Evolutionary conservation across 2,329 filamentous ascomycete species (phyloP), one percentile per base, ranked within the genome.

Genomic region (Aspergillus niger): DNA sequence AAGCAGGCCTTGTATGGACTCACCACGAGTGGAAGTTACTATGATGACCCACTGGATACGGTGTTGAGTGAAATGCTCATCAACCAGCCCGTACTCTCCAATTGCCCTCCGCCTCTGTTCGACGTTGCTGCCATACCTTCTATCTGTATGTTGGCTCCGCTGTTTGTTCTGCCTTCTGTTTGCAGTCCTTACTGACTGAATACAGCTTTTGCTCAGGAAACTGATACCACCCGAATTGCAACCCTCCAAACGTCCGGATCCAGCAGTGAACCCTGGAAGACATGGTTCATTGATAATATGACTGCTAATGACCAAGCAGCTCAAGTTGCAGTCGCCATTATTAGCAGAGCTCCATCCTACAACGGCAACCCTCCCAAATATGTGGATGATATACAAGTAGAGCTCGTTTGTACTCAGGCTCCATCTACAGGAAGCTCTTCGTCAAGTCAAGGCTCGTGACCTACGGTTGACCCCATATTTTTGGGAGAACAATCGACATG

Each of bases 321-420:
- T 8, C 74, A 77, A 55, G 71, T 77, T 3, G 75, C 73, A 8
- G 72, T 77, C 20, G 75, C 70, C 2, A 76, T 77, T 26, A 65
- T 77, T 55, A 73, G 72, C 65, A 71, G 75, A 5, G 66, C 63
- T 2, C 75, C 75, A 3, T 65, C 67, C 2, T 72, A 69, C 48
- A 66, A 71, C 32, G 69, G 67, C 32, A 28, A 59, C 7, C 69
- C 67, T 11, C 68, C 70, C 2, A 48, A 60, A 2, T 60, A 63
- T 28, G 66, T 66, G 8, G 62, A 75, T 13, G 75, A 76, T 28
- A 69, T 77, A 4, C 68, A 73, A 44, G 64, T 77, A 43, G 74
- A 77, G 47, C 64, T 77, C 17, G 71, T 73, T 26, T 77, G 75
- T 53, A 60, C 74, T 20, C 73, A 74, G 63, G 75, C 75, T 17